These are phyloP conservation scores for Pelomyxa schiedti DNA, from an alignment of 78 protist species.

Conservation along the genomic window DNA sequence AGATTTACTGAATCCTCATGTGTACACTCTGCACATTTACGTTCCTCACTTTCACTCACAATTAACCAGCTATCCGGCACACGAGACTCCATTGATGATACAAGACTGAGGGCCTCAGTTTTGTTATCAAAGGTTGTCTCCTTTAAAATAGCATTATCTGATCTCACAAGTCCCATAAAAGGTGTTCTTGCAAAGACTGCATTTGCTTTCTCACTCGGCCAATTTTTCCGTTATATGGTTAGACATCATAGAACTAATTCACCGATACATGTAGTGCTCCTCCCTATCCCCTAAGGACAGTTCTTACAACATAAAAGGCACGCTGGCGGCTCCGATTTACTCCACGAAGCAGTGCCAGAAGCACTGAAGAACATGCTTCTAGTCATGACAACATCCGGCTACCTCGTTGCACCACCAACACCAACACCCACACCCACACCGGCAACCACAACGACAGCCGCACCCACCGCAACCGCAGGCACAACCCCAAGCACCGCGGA, in stretches of 20 bases:
- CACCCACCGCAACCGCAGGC: too few relatives aligned
- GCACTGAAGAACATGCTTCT: conserved; percentile 60
- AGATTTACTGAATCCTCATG: not conserved
- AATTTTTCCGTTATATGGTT: conserved; percentile 23
- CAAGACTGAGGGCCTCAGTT: conserved; percentile 29
- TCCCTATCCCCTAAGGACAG: not conserved
- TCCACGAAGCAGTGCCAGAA: conserved; percentile 61
- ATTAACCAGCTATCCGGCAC: too few relatives aligned
- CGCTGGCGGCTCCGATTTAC: conserved; percentile 13
- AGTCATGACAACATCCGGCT: too few relatives aligned
- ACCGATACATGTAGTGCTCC: conserved; percentile 28
- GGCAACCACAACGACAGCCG: too few relatives aligned
- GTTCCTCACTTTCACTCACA: too few relatives aligned
- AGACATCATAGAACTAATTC: conserved; percentile 5
- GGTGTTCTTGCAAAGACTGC: conserved; percentile 33
- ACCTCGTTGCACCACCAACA: too few relatives aligned
- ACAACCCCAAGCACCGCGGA: too few relatives aligned
- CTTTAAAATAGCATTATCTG: not conserved
- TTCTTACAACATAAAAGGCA: too few relatives aligned
- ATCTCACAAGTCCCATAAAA: not conserved
- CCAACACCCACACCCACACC: too few relatives aligned
- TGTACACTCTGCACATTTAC: not conserved
- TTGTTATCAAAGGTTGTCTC: conserved; percentile 21
- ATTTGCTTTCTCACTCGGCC: not conserved
- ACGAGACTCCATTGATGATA: conserved; percentile 22